Base-by-base conservation (phyloP, 768 basidiomycete genomes). In the Naganishia randhawae region DNA sequence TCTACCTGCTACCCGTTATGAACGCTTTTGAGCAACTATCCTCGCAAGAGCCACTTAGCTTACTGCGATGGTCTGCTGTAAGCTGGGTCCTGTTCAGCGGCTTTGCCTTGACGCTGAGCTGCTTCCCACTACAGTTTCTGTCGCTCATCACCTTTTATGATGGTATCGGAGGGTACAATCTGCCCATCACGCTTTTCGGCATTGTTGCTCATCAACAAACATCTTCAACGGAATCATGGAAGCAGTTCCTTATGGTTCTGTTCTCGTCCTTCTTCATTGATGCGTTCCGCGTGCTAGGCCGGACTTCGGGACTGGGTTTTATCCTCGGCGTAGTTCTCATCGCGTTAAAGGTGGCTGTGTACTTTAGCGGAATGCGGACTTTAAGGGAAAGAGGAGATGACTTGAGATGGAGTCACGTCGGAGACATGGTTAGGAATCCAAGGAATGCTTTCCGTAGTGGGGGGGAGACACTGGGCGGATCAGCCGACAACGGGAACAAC, bases 221-320 rank as follows among this genome's bases (percentile, higher is more conserved):
- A 3, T 41, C 53, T 31, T 51, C 55, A 27, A 16, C 27, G 33
- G 35, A 37, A 25, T 68, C 31, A 17, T 39, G 53, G 50, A 33
- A 50, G 41, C 42, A 69, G 51, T 69, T 69, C 69, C n/a, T 57
- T 10, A 54, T 50, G 39, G 52, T 69, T 45, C 53, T 69, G 19
- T 45, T 65, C 52, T 41, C 69, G 0, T 69, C 69, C 11, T 50
- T 69, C 33, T 50, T 69, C 45, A n/a, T 65, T 22, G 69, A 69
- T 50, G 64, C 42, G n/a, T 64, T 69, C 22, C 8, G 29, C 0
- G 42, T 66, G 17, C 55, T 66, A 31, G 42, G 37, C 0, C 51
- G 41, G 17, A 31, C 61, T 25, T 52, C 61, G 17, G 63, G 53
- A 37, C 19, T 41, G 22, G 53, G 65, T 33, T 66, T 66, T n/a